Percentiles rank a stretch among this genome's conserved stretches.
These are phyloP conservation scores for Eucalyptus lansdowneana DNA, from an alignment of 345 rosid genomes.

Conservation along the genomic window DNA sequence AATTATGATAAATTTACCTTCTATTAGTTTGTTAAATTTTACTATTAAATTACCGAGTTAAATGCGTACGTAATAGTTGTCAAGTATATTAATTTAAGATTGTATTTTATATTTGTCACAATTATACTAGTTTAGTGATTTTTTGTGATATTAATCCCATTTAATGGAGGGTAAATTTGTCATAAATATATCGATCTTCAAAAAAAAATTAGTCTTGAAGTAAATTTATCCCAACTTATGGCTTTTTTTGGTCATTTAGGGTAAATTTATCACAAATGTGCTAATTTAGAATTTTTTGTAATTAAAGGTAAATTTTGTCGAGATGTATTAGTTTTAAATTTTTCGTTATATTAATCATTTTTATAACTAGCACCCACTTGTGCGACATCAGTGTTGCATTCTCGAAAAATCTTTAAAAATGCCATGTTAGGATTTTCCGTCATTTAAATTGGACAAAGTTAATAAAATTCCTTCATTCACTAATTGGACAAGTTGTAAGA, in stretches of 20 bases:
- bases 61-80: no score
- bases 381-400: rapidly evolving
- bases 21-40: no score
- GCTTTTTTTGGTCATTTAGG: no score
- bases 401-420: background rate
- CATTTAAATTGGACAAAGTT: background rate
- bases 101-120: no score
- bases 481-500: background rate
- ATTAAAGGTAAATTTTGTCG: rapidly evolving
- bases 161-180: rapidly evolving
- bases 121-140: no score
- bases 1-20: rapidly evolving
- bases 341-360: no score
- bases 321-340: rapidly evolving
- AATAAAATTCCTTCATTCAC: background rate
- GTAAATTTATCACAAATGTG: rapidly evolving
- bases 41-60: rapidly evolving
- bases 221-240: no score
- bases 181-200: rapidly evolving
- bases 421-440: background rate
- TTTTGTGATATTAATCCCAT: rapidly evolving
- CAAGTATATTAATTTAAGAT: no score
- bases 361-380: rapidly evolving
- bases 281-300: no score
- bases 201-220: rapidly evolving